phyloP scores from a whole-genome alignment of 495 filamentous ascomycete species.

The Tricharina praecox region DNA sequence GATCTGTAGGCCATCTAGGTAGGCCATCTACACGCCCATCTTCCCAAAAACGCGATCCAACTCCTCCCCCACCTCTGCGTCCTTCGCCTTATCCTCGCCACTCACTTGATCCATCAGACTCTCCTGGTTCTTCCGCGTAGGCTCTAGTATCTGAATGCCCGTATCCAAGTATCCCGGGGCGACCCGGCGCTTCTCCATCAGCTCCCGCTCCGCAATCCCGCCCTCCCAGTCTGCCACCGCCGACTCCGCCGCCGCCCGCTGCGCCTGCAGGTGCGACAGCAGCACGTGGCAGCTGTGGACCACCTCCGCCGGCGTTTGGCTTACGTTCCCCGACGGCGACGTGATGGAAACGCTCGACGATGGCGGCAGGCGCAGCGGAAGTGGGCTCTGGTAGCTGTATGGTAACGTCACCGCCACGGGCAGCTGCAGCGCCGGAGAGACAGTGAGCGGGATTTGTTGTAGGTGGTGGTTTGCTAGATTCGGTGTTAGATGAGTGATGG shows the following conservation, averaged over 20 bases:
- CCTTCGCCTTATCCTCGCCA: conserved; percentile 27
- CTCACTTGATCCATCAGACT: no score
- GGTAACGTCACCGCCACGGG: conserved; percentile 81
- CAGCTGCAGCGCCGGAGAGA: conserved; percentile 85
- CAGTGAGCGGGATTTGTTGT: conserved; percentile 77
- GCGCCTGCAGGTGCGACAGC: conserved; percentile 53
- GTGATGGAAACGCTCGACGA: conserved; percentile 41
- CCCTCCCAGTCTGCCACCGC: conserved; percentile 55
- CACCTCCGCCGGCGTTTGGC: conserved; percentile 26
- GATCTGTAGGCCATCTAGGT: no score
- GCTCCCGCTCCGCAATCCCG: conserved; percentile 51
- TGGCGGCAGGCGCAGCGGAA: conserved; percentile 70
- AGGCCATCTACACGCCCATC: conserved; percentile 29
- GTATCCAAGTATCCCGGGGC: conserved; percentile 92
- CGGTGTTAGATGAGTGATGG: background rate
- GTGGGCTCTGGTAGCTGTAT: conserved; percentile 82
- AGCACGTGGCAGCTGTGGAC: conserved; percentile 14
- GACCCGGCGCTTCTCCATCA: conserved; percentile 79
- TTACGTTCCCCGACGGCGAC: conserved; percentile 19
- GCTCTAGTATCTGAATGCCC: conserved; percentile 67
- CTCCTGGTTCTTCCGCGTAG: conserved; percentile 40
- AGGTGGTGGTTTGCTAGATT: conserved; percentile 55
- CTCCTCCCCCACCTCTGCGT: conserved; percentile 43
- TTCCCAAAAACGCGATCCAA: conserved; percentile 80
- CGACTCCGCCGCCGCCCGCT: conserved; percentile 46